Base-by-base conservation (phyloP, 2,329 filamentous ascomycete genomes). In the Ustilaginoidea virens region DNA sequence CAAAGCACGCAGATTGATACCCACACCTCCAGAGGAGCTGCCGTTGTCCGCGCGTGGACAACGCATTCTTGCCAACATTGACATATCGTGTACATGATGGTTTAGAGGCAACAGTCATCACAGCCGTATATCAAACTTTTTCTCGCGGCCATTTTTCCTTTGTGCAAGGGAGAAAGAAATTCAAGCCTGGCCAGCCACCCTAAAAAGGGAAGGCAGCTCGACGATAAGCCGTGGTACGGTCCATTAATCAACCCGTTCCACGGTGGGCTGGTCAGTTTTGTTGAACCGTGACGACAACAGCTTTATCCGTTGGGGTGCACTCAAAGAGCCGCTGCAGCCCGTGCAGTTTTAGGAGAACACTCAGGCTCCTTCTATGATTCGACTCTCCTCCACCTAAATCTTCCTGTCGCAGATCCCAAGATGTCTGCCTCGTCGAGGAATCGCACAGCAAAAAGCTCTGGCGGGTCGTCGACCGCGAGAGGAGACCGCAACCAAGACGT, bases 371-470 rank as follows among this genome's bases (percentile, higher is more conserved):
- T n/a, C n/a, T n/a, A n/a, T n/a, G n/a, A n/a, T n/a, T n/a, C n/a
- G n/a, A n/a, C n/a, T 36, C 31, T 38, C 30, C 15, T 34, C 28
- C 38, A 9, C 13, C 43, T 28, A 53, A 49, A 58, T 47, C 46
- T 52, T n/a, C n/a, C n/a, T n/a, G n/a, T n/a, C n/a, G n/a, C n/a
- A n/a, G n/a, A 50, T 46, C 44, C 52, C 55, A 53, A 49, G 54
- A 78, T 46, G 46, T 55, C 65, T 33, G 59, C 63, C 37, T 56
- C 63, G 29, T 61, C 66, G 43, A 67, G 66, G 55, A 68, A 69
- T 51, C 67, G 66, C 49, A 67, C 69, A 42, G 53, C 70, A 32
- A 63, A 66, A 48, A 67, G 66, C 43, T 70, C 69, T 23, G 65
- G 60, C 43, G 58, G 61, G 36, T 64, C 66, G 21, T 67, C 63